Evolutionary conservation across 2,329 filamentous ascomycete genomes (phyloP), one percentile per base, ranked within the genome.

Genomic region (Monosporascus sp.): DNA sequence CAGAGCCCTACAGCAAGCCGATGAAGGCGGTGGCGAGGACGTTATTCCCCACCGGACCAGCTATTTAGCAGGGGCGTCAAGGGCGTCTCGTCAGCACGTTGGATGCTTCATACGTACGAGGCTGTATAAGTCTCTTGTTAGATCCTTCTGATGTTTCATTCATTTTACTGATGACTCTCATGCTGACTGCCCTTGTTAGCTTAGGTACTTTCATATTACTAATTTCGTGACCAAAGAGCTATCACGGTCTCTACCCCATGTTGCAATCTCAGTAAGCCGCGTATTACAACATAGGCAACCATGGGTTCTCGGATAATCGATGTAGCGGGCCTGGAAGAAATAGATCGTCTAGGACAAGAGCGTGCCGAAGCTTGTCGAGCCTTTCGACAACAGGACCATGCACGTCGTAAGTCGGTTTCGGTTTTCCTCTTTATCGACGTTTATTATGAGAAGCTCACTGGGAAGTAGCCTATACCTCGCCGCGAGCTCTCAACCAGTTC

Each of bases 401-500:
- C 51, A 22, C 49, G 37, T 49, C 51, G 58, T 60, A 22, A 57
- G 58, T 31, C 17, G 25, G 7, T 31, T 46, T 17, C 3, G 8
- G 6, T 3, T 14, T 15, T 27, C 17, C 20, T 17, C 9, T 46
- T 35, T 35, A 35, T 35, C 31, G 5, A 35, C 43, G 11, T n/a
- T n/a, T 27, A 46, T 17, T 14, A 49, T 18, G 20, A 17, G 22
- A 39, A 41, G 18, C 47, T 55, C 24, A 58, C 25, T 20, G 31
- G 31, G 47, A 31, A 9, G 20, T 51, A 64, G 66, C 58, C 7
- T 63, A 65, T 31, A 63, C 65, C n/a, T 62, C 65, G n/a, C 63
- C 66, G 14, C 55, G 58, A 17, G 52, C 65, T 7, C 56, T 68
- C 20, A 58, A 58, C 1, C 57, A 60, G 11, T 61, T 69, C 38